Base-by-base conservation (phyloP, 495 filamentous ascomycete species). In the Penicillium silybi region DNA sequence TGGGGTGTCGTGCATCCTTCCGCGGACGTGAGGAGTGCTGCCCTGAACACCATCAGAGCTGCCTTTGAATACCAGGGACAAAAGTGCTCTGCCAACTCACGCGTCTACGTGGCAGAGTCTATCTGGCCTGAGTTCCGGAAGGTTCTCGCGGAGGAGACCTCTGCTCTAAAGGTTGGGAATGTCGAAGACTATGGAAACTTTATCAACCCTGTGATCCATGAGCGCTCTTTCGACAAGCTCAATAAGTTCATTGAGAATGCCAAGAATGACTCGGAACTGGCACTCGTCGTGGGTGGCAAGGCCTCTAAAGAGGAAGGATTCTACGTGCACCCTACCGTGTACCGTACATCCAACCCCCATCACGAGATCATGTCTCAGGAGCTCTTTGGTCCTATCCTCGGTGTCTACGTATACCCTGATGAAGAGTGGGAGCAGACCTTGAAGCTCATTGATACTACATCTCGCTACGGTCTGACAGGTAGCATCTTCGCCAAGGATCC, bases 51-150 rank as follows among this genome's bases (percentile, higher is more conserved):
- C 13, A 80, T 95, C 20, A 84, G 89, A 37, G 89, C 86, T 39
- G 86, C 89, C 9, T 95, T 92, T 59, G 89, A 95, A 71, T 95
- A 87, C 62, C 86, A 90, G 63, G 89, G 89, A 8, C 89, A 95
- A 61, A 95, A 93, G 65, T 93, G 89, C 72, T 88, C 84, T 58
- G 89, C 89, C 48, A 87, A 85, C 19, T 91, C 87, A 38, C 82
- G 89, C 16, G 62, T 82, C 11, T 93, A 93, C 63, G 77, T 93
- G 6, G 79, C 88, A 3, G 69, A 79, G 56, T 87, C 83, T 3
- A 58, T 83, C 13, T 85, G 83, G 78, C 76, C 80, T 3, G 70
- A 80, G 46, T 88, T 90, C 71, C 58, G 62, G 18, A 59, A 75
- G 39, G 70, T 70, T 46, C 75, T 91, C 23, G 68, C 72, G 9